Base-by-base conservation (phyloP, 768 basidiomycete species). In the Hortiboletus campestris region DNA sequence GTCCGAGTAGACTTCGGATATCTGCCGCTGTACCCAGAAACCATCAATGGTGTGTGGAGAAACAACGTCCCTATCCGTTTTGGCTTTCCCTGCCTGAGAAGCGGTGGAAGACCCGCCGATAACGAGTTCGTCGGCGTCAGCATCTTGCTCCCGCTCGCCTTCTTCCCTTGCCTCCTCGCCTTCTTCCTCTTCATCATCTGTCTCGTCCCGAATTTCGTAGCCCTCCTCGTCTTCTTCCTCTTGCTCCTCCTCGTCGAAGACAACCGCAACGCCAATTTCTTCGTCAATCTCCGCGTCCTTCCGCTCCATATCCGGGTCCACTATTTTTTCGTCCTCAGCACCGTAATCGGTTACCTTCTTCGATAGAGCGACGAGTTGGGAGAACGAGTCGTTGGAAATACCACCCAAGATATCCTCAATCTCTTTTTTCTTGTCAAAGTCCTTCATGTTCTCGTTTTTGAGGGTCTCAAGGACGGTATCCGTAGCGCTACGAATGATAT, bases 311-410 rank as follows among this genome's bases (percentile, higher is more conserved):
- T 92, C 91, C 0, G 88, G 88, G 65, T 94, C 93, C 0, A 73
- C 85, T 73, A 84, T 81, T 17, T 78, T 71, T 69, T 91, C 92
- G 59, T 95, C 93, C 67, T 94, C 91, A 0, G 86, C 90, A 34
- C 87, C 87, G 57, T 93, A 99, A 73, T 99, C 97, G 0, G 96
- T 97, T 38, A 98, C 88, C 78, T 97, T 97, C 78, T 97, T 98
- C 42, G 88, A 83, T 42, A 98, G 76, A 58, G 75, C 86, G 56
- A 98, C 78, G 31, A 98, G 78, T 73, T 92, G 88, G 7, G 86
- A 82, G 71, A 98, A 98, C 19, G 75, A 65, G 61, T 97, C 94
- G 65, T 79, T 83, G 2, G 84, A 72, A 13, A 95, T 68, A 0
- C 79, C 59, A 1, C 86, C 85, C 13, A 92, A 72, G n/a, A 84